A percentile compares a stretch with the other conserved stretches of the same genome.
Evolutionary conservation across 179 eudicot genomes (phyloP).

Genomic region (Carnegiea gigantea): DNA sequence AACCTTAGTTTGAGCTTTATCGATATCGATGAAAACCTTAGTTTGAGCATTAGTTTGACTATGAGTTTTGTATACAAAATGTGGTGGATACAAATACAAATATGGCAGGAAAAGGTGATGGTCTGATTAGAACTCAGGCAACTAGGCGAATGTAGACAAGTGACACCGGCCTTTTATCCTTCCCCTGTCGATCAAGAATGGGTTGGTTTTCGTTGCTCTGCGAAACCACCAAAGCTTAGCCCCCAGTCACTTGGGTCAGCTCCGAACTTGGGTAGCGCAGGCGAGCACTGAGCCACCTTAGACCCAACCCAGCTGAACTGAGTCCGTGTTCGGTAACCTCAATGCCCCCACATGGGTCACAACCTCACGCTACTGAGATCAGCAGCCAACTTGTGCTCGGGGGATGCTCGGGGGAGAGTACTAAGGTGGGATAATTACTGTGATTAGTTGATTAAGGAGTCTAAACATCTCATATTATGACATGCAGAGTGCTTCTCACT

Average conservation of each 20-base stretch:
- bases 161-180: slow-evolving; percentile 1
- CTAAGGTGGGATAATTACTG: background rate
- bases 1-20: too few relatives aligned
- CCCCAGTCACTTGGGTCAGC: background rate
- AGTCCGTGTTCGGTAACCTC: background rate
- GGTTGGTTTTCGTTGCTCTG: slow-evolving; percentile 4
- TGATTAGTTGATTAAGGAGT: background rate
- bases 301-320: background rate
- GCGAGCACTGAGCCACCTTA: background rate
- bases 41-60: too few relatives aligned
- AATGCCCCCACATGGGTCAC: slow-evolving; percentile 12
- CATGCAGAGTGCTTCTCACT: background rate
- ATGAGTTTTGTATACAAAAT: too few relatives aligned
- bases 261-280: slow-evolving; percentile 8
- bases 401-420: background rate
- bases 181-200: slow-evolving; percentile 1
- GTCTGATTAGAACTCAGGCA: background rate
- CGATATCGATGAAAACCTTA: too few relatives aligned
- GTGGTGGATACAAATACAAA: too few relatives aligned
- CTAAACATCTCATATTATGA: background rate
- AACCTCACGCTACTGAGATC: slow-evolving; percentile 3
- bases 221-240: background rate
- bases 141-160: background rate
- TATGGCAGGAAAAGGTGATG: background rate
- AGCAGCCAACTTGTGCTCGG: background rate